phyloP scores from a whole-genome alignment of 2,329 filamentous ascomycete genomes.

The Elsinoe necatrix region DNA sequence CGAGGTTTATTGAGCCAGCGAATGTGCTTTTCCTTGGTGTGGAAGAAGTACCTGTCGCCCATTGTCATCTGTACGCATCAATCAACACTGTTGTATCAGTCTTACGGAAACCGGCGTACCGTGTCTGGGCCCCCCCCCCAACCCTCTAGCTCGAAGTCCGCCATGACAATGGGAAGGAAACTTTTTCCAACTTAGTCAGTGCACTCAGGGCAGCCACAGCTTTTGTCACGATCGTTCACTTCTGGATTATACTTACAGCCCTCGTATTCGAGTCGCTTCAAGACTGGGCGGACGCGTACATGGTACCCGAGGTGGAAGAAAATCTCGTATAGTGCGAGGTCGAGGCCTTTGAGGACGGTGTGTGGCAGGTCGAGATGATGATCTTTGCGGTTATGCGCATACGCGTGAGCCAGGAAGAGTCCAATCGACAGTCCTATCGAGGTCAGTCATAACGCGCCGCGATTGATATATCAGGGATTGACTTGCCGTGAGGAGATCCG shows the following conservation, averaged over 20 bases:
- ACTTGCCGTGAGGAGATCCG: too few species aligned
- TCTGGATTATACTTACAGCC: too few species aligned
- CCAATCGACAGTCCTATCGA: background rate
- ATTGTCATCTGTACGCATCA: background rate
- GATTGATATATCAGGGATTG: too few species aligned
- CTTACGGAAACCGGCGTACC: too few species aligned
- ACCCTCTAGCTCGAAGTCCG: background rate
- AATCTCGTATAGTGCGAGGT: background rate
- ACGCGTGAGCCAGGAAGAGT: background rate
- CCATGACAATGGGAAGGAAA: background rate
- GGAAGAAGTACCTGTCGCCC: background rate
- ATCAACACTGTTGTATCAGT: too few species aligned
- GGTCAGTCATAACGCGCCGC: too few species aligned
- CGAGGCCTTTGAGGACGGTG: background rate
- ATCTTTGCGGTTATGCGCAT: background rate
- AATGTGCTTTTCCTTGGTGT: background rate
- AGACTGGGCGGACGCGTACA: background rate
- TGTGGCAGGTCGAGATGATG: background rate
- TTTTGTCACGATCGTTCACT: background rate
- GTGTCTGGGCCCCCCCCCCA: too few species aligned
- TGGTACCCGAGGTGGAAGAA: background rate
- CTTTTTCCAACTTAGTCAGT: background rate
- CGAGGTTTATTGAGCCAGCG: background rate
- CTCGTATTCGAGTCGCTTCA: background rate
- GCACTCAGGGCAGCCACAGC: background rate